Evolutionary conservation across 495 filamentous ascomycete species (phyloP).

Genomic region (Parathielavia appendiculata): DNA sequence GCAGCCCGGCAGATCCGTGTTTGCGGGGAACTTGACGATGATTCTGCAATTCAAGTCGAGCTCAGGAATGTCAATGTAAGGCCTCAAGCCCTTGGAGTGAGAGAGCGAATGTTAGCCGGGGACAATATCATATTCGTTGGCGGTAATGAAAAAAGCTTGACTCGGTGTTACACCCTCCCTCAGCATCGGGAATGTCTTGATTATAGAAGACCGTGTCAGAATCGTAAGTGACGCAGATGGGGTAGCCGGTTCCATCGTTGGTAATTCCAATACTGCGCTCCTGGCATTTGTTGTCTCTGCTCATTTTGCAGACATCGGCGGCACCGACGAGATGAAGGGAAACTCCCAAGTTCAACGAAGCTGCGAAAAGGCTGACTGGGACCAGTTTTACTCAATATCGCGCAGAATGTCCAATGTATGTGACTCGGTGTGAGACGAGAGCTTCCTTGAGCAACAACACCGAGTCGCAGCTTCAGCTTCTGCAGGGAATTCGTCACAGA

Average conservation of each 20-base stretch:
- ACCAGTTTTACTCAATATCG: background rate
- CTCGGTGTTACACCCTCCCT: background rate
- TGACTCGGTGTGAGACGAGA: no score
- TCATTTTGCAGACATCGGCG: background rate
- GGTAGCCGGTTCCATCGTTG: background rate
- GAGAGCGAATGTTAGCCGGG: background rate
- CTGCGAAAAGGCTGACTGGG: background rate
- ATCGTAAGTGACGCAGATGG: background rate
- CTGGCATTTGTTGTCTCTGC: background rate
- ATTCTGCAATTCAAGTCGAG: background rate
- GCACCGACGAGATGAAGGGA: background rate
- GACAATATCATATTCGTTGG: no score
- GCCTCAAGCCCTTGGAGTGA: background rate
- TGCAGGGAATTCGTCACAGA: no score
- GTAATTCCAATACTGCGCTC: background rate
- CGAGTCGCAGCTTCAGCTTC: no score
- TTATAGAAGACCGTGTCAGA: background rate
- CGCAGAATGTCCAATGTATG: no score
- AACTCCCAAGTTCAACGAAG: background rate
- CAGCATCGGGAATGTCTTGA: background rate
- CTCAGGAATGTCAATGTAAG: background rate
- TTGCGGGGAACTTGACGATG: background rate
- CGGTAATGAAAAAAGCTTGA: background rate
- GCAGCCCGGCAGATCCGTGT: background rate
- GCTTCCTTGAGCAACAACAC: no score